Base-by-base conservation (phyloP, 2,329 filamentous ascomycete species). In the Teratosphaeriaceae sp. region DNA sequence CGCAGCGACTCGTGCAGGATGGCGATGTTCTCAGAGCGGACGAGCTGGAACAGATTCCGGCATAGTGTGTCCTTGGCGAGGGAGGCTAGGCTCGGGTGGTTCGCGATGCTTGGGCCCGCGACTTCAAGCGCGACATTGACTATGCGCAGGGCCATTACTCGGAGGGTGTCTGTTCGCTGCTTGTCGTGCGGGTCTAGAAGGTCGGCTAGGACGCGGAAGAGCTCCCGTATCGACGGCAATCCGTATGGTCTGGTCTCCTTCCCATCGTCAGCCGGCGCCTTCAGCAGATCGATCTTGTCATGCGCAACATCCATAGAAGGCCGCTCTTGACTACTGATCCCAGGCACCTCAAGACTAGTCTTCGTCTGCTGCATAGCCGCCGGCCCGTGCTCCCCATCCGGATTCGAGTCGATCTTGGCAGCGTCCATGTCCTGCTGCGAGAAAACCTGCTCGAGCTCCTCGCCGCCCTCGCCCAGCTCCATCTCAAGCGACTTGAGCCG, bases 61-160 rank as follows among this genome's bases (percentile, higher is more conserved):
- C 94, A 98, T 19, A 98, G 72, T 19, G 88, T 87, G 63, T 98
- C 90, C 63, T 95, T 88, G 1, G 92, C 92, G 43, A 98, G 77
- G 3, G 78, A 80, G 9, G 90, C 89, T 40, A 98, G 71, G 45
- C 85, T 87, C 5, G 90, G 89, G 62, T 98, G 92, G 50, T 85
- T 85, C 38, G 89, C 87, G 60, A 98, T 96, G 6, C 89, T 94
- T 3, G 92, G 90, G 0, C 92, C 92, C 1, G 92, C 88, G 45
- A 98, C 90, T 66, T 98, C 92, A 18, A 98, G 76, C 1, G 92
- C 92, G 34, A 98, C 92, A 63, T 98, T 92, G 43, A 98, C 92
- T 50, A 98, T 97, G 33, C 92, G 81, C 52, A 98, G 70, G 15
- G 92, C 92, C 89, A 98, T 98, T 30, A 98, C 88, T 54, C 90